Evolutionary conservation across 2,329 filamentous ascomycete genomes (phyloP), one percentile per base, ranked within the genome.

Genomic region (Xylaria sp.): DNA sequence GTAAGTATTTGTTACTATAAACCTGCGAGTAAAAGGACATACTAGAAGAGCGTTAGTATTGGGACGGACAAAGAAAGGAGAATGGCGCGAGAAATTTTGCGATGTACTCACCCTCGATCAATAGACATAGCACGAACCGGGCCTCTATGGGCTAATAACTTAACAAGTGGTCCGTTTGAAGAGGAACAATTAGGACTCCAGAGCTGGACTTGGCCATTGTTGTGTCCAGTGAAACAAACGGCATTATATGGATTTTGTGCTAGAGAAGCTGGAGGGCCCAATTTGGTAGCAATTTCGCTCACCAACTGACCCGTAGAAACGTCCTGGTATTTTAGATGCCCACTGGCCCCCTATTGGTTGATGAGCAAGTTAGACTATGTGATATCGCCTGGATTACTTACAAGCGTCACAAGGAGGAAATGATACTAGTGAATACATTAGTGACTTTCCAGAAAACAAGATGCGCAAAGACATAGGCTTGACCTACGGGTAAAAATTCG

Each of bases 161-260:
- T 98, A 59, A 98, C 95, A 8, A 98, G 86, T 0, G 96, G 92
- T 0, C 92, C 65, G 90, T 88, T 31, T 90, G 72, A 65, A 18
- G 73, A 69, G 12, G 70, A 70, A 55, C 73, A 92, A 81, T 97
- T 99, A 2, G 96, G 96, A 1, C 95, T 98, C 96, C 96, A 99
- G 54, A 99, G 84, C 1, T 94, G 96, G 44, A 99, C 94, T 2
- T 93, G 92, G 66, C 96, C 96, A 78, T 98, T 98, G 78, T 97
- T 94, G 78, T 98, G 95, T 10, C 96, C 96, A 70, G 94, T 89
- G 76, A 98, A 94, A 58, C 98, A 85, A 67, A 99, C 91, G 18
- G 94, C 96, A 79, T 99, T 99, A 81, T 92, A 92, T 0, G 93
- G 92, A 78, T 99, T 99, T 77, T 98, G 94, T 4, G 90, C 86